Evolutionary conservation across 306 rosid species (phyloP).

Genomic region (Canavalia gladiata): DNA sequence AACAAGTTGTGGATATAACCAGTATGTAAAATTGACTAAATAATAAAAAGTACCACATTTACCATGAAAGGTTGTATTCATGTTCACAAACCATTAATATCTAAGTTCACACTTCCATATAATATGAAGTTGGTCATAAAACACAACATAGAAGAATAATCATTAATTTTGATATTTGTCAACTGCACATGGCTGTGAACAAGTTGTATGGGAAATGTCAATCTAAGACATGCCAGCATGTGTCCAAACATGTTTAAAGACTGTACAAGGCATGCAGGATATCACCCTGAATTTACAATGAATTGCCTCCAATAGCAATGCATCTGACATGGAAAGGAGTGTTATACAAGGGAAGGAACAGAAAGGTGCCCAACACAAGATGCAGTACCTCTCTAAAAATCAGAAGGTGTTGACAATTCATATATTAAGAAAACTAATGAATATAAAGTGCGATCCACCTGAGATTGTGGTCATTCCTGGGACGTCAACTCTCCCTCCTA

Average conservation of each 20-base stretch:
- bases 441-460: slow-evolving; percentile 62
- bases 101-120: slow-evolving; percentile 20
- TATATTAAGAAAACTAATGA: slow-evolving; percentile 21
- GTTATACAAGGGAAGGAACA: slow-evolving; percentile 30
- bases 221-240: slow-evolving; percentile 27
- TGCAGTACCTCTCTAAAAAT: slow-evolving; percentile 35
- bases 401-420: slow-evolving; percentile 17
- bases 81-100: slow-evolving; percentile 25
- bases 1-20: slow-evolving; percentile 25
- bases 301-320: not conserved
- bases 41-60: slow-evolving; percentile 39
- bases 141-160: slow-evolving; percentile 23
- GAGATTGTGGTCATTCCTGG: slow-evolving; percentile 90
- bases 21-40: slow-evolving; percentile 11
- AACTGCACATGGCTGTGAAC: slow-evolving; percentile 38
- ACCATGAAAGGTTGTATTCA: slow-evolving; percentile 33
- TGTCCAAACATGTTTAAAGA: slow-evolving; percentile 11
- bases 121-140: slow-evolving; percentile 30
- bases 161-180: slow-evolving; percentile 22
- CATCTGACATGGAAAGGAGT: slow-evolving; percentile 33
- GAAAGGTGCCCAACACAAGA: slow-evolving; percentile 10
- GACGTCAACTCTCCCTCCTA: slow-evolving; percentile 95
- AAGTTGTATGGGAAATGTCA: slow-evolving; percentile 27
- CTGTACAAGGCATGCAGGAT: slow-evolving; percentile 24
- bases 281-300: not conserved